Base-by-base conservation (phyloP, 208 protist species). In the Acanthamoeba royreba region DNA sequence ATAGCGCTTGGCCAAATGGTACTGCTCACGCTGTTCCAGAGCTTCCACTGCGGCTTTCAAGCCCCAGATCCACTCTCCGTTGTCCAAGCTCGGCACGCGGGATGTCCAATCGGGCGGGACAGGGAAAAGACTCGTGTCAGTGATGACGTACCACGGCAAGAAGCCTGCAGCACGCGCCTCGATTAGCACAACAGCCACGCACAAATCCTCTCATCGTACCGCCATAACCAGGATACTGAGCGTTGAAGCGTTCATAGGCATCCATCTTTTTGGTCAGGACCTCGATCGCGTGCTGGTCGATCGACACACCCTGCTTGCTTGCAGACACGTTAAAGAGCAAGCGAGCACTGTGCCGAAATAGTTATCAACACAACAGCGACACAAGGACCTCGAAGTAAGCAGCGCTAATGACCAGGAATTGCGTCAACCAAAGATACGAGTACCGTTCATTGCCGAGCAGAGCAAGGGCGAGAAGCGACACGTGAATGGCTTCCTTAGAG, bases 61-160 rank as follows among this genome's bases (percentile, higher is more conserved):
- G 33, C 46, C 69, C 95, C 95, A 96, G 63, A 96, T 91, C 93
- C 95, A 93, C 61, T 96, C 90, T 49, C 95, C 95, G 85, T 96
- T 96, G 77, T 96, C 95, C 35, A 96, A 47, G 17, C 83, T 93
- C 35, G 95, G 95, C 38, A 96, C 86, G 33, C 89, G 63, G 17
- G 63, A 31, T 4, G 33, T 61, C 92, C 93, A 96, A 63, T 81
- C 85, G 25, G 61, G 74, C 22, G 31, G 28, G 19, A 94, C 49
- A 28, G 92, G 55, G 13, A 33, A 89, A 49, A 94, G 69, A 66
- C 92, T 92, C 19, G 83, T 45, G 72, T 95, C 94, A 35, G 49
- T 95, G 4, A 96, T 87, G 0, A n/a, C 42, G 28, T 95, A 94
- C 95, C 95, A 96, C 58, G 95, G 95, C 13, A 96, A 49, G 38